Conservation (phyloP, 1,284 basidiomycete genomes). For the Fomitopsis betulina region DNA sequence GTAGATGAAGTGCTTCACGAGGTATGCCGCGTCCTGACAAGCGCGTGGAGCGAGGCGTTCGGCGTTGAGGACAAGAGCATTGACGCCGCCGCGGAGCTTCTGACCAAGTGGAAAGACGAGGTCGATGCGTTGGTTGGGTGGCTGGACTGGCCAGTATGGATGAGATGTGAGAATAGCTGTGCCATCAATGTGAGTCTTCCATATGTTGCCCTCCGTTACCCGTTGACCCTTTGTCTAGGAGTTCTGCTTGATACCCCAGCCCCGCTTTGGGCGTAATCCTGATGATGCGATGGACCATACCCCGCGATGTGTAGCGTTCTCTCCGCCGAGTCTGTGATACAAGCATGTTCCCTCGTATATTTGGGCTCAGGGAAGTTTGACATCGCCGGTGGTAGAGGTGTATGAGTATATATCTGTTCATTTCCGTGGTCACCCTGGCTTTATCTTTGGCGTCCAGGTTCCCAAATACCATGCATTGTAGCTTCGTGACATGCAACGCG, state of each 20-base stretch:
- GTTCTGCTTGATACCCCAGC: background rate
- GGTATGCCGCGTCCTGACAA: background rate
- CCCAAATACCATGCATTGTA: too few relatives aligned
- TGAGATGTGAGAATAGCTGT: background rate
- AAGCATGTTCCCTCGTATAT: background rate
- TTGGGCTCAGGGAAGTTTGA: too few relatives aligned
- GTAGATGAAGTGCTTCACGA: background rate
- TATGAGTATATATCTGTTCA: too few relatives aligned
- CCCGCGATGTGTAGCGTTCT: background rate
- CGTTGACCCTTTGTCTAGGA: background rate
- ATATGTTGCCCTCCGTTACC: too few relatives aligned
- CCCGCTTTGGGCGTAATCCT: background rate
- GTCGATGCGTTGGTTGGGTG: background rate
- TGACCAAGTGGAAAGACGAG: background rate
- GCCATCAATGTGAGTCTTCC: background rate
- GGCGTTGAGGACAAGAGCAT: background rate
- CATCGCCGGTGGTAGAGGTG: too few relatives aligned
- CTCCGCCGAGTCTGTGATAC: background rate
- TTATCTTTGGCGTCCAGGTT: too few relatives aligned
- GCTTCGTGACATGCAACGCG: too few relatives aligned
- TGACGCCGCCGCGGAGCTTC: background rate
- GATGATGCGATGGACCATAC: background rate
- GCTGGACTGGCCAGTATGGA: background rate
- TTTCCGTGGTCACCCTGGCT: too few relatives aligned
- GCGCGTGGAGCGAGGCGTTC: background rate